Base-by-base conservation (phyloP, 169 alveolate genomes). In the Cryptosporidium baileyi region DNA sequence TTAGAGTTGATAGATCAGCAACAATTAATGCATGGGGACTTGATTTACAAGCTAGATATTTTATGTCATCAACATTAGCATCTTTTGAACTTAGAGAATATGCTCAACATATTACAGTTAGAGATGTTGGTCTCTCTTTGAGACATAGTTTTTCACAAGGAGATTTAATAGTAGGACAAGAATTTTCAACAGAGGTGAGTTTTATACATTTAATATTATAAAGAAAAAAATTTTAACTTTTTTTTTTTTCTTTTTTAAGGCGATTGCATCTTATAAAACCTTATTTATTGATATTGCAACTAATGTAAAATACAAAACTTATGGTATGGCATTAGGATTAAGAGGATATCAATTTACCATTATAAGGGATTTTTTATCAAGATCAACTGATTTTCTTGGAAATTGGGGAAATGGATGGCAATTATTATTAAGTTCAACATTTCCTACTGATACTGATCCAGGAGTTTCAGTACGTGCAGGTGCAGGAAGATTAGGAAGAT, bases 381-480 rank as follows among this genome's bases (percentile, higher is more conserved):
- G 85, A n/a, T 52, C 85, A 32, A 74, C 85, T 1, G 85, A 74
- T 22, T 74, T 74, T 19, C 34, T 74, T 24, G 85, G 85, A 11
- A 74, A 74, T 22, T 74, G 85, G 85, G 85, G 85, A 13, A 74
- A 74, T 34, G 85, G 85, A 3, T 74, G 85, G 85, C 85, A 74
- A 19, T 8, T 74, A 11, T 34, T 74, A 28, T 22, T 74, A 13
- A 74, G 85, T 40, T 49, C 85, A 38, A 74, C 85, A 17, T 74
- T 41, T 15, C 85, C 85, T 13, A 38, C 62, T 6, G 15, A 9
- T 7, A 51, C 30, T 15, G 67, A 74, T 17, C 85, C 85, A 34
- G 36, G 74, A 11, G 45, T 74, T 34, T 54, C 34, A n/a, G 28
- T 60, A 22, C 32, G 85, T 38, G 85, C 85, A 51, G 85, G 85